phyloP scores from a whole-genome alignment of 169 alveolate species.

The Eimeria maxima region DNA sequence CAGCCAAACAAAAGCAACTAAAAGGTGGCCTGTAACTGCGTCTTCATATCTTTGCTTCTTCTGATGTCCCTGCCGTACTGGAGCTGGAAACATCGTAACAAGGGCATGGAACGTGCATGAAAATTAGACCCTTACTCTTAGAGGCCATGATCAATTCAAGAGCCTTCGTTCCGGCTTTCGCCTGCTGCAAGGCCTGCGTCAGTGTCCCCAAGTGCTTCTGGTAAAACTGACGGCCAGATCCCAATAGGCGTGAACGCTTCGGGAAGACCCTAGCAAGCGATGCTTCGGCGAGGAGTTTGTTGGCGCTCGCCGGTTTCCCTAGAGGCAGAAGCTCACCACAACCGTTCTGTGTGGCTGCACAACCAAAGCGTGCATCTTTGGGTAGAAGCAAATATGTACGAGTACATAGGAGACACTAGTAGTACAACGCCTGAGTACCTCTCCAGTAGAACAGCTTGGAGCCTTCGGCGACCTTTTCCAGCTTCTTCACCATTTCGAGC shows the following conservation, averaged over 20 bases:
- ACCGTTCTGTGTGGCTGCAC: neutral
- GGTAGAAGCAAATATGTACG: too few relatives aligned
- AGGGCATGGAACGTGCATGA: neutral
- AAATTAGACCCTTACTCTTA: neutral
- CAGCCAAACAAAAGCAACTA: neutral
- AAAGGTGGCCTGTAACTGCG: neutral
- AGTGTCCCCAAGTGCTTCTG: constrained; percentile 19
- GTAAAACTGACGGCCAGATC: neutral
- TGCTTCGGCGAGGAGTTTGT: neutral
- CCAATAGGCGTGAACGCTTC: neutral
- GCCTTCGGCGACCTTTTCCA: constrained; percentile 46
- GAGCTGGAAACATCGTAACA: neutral
- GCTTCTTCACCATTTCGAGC: constrained; percentile 35
- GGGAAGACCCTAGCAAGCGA: neutral
- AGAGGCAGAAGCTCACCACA: neutral
- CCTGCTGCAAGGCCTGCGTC: constrained; percentile 43
- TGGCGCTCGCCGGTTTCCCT: constrained; percentile 47
- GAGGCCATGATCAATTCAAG: constrained; percentile 33
- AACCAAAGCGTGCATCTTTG: neutral
- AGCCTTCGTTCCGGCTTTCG: constrained; percentile 20
- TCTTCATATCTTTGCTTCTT: neutral
- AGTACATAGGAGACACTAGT: neutral
- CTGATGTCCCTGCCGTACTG: neutral
- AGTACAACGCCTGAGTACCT: neutral
- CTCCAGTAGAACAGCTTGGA: constrained; percentile 17